phyloP scores from a whole-genome alignment of 108 stramenopile species.

The Cyclostephanos invisitatus region DNA sequence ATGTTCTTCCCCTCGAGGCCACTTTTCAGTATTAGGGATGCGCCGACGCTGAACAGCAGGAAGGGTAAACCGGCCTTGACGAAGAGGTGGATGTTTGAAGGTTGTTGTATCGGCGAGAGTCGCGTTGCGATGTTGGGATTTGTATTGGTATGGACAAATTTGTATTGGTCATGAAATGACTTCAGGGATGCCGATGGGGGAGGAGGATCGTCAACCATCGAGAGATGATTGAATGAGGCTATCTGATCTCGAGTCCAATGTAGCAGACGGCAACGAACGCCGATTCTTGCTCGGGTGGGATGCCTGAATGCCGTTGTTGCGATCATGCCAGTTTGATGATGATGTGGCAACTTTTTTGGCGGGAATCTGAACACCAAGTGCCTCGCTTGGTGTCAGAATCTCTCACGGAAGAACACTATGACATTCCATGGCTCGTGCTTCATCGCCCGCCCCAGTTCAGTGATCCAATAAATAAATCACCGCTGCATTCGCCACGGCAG shows the following conservation, averaged over 20 bases:
- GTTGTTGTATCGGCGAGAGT: slow-evolving; percentile 23
- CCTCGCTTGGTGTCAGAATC: too few relatives aligned
- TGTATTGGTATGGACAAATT: slow-evolving; percentile 22
- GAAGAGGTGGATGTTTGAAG: slow-evolving; percentile 55
- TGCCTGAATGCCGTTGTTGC: too few relatives aligned
- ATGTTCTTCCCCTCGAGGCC: slow-evolving; percentile 84
- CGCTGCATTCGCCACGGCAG: too few relatives aligned
- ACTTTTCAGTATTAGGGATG: slow-evolving; percentile 75
- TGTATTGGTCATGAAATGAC: slow-evolving; percentile 27
- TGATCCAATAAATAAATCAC: too few relatives aligned
- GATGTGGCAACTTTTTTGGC: too few relatives aligned
- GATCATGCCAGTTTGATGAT: too few relatives aligned
- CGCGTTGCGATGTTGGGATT: background rate
- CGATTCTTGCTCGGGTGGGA: too few relatives aligned
- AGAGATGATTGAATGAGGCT: background rate
- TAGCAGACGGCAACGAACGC: too few relatives aligned
- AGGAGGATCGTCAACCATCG: slow-evolving; percentile 11
- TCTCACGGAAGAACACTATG: too few relatives aligned
- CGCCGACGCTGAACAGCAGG: slow-evolving; percentile 78
- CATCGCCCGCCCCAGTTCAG: background rate
- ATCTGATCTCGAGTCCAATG: background rate
- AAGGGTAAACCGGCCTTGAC: slow-evolving; percentile 80
- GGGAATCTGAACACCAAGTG: too few relatives aligned
- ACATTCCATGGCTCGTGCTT: background rate
- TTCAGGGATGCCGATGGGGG: slow-evolving; percentile 13